Evolutionary conservation across 805 yeast species (phyloP), one percentile per base, ranked within the genome.

Genomic region (Candida sanyiensis): DNA sequence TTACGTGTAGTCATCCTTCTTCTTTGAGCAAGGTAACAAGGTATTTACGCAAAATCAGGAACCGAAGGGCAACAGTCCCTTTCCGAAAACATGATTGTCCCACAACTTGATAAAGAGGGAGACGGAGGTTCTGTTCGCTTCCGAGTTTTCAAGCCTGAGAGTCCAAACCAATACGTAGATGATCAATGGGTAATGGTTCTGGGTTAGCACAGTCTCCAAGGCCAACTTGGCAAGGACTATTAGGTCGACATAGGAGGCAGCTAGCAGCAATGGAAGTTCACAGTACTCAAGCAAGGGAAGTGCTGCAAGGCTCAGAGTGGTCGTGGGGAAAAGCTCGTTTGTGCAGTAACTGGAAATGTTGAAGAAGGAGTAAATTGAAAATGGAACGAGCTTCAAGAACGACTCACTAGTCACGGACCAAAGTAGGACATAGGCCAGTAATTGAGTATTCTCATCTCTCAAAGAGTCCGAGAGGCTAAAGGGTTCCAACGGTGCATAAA

Each of bases 381-480:
- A 67, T 2, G 73, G 71, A 20, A 62, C 40, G 31, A 68, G 43
- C 42, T 68, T 68, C 26, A 61, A 38, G n/a, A 60, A 15, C 15
- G 56, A 58, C 3, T 48, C 41, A 3, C 54, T 48, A 0, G 72
- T 64, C 8, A 54, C 50, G 20, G 59, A 32, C 71, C 71, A 67
- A 18, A 68, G 51, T n/a, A 54, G 44, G 2, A 67, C 50, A 48
- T 58, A 63, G 0, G 60, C 59, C 28, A 67, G 50, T 32, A 67
- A 40, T 28, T 64, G 69, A 0, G 66, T 56, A 41, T 67, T 65
- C 38, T 67, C 71, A n/a, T 69, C 61, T 45, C 58, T 64, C 33
- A 67, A 47, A 5, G 62, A 50, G 33, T 61, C 63, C 7, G 69
- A 56, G 15, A 66, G 44, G 10, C 58, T 54, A 22, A 61, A 46